Conservation (phyloP, 805 yeast genomes). For the Candida nanaspora region DNA sequence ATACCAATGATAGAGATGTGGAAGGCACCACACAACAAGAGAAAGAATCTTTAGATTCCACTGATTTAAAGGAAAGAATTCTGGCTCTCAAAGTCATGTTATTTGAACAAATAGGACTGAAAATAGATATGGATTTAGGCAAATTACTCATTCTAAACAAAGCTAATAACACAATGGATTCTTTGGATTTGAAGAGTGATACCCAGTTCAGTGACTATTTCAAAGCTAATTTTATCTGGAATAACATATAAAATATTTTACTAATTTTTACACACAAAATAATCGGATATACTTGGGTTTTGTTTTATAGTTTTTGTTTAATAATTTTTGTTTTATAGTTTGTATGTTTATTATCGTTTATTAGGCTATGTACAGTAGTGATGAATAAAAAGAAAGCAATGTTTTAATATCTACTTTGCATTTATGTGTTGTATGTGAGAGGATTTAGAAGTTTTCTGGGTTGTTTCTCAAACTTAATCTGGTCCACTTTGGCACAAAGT, state of each 20-base stretch:
- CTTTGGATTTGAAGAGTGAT: slow-evolving; percentile 40
- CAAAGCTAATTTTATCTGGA: slow-evolving; percentile 76
- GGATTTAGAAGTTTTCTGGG: slow-evolving; percentile 62
- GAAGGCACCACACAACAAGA: too few species aligned
- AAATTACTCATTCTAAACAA: slow-evolving; percentile 45
- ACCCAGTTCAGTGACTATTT: slow-evolving; percentile 57
- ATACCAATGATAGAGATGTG: not conserved
- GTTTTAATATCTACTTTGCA: not conserved
- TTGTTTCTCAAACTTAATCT: slow-evolving; percentile 72
- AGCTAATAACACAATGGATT: slow-evolving; percentile 36
- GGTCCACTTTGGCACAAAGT: slow-evolving; percentile 89
- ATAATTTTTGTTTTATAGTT: not conserved
- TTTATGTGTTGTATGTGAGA: too few species aligned
- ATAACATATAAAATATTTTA: slow-evolving; percentile 42
- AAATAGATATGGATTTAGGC: slow-evolving; percentile 32
- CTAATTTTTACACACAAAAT: too few species aligned
- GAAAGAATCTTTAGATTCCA: slow-evolving; percentile 2
- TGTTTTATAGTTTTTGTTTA: not conserved
- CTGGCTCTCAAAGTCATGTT: slow-evolving; percentile 44
- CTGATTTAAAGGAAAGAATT: slow-evolving; percentile 30
- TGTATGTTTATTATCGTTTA: not conserved
- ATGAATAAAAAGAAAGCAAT: not conserved
- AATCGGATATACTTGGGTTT: too few species aligned
- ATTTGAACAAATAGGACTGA: slow-evolving; percentile 54
- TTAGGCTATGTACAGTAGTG: not conserved